These are phyloP conservation scores for Tetrapisispora iriomotensis DNA, from an alignment of 805 yeast species.

Conservation along the genomic window DNA sequence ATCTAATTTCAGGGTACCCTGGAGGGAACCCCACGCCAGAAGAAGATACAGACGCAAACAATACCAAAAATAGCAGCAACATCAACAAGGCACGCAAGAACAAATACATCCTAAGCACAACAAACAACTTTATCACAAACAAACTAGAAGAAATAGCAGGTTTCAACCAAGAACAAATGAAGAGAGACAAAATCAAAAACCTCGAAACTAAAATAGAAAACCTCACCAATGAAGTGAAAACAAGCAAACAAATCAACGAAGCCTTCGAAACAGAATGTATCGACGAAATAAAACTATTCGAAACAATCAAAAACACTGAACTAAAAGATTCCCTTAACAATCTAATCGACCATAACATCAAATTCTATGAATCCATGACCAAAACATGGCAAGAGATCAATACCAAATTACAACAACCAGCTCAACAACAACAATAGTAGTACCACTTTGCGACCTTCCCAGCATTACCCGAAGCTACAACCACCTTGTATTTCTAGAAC, in stretches of 20 bases:
- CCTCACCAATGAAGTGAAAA: constrained; percentile 40
- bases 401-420: constrained; percentile 25
- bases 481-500: too few species aligned
- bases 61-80: neutral
- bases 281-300: constrained; percentile 58
- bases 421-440: neutral
- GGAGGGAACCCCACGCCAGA: too few species aligned
- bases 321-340: constrained; percentile 58
- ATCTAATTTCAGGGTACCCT: constrained; percentile 42
- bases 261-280: constrained; percentile 47
- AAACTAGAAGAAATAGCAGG: constrained; percentile 57
- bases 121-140: constrained; percentile 38
- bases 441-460: neutral
- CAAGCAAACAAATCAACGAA: constrained; percentile 41
- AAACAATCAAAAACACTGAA: constrained; percentile 68
- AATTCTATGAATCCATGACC: constrained; percentile 58
- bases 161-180: constrained; percentile 46
- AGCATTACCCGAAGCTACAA: too few species aligned
- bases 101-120: constrained; percentile 10
- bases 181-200: constrained; percentile 43
- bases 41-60: too few species aligned
- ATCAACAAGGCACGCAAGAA: neutral
- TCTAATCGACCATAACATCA: constrained; percentile 69
- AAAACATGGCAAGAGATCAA: constrained; percentile 62
- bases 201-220: constrained; percentile 41